Conservation (phyloP, 495 filamentous ascomycete species). For the Aspergillus mulundensis region DNA sequence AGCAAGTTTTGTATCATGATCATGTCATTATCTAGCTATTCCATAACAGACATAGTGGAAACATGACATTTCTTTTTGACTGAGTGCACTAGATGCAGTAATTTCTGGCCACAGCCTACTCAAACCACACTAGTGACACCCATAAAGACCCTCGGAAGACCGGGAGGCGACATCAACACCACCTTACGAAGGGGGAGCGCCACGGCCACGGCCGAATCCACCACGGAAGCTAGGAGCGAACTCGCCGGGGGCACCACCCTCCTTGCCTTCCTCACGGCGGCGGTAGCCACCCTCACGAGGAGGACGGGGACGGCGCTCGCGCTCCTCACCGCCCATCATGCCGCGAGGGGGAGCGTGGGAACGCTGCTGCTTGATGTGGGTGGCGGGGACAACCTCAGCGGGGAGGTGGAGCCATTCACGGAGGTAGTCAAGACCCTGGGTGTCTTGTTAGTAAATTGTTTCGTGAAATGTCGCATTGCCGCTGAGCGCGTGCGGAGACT, state of each 20-base stretch:
- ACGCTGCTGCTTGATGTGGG: conserved; percentile 99
- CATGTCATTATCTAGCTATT: conserved; percentile 35
- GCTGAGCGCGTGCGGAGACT: neutral
- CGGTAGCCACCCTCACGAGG: conserved; percentile 93
- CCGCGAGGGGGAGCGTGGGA: conserved; percentile 96
- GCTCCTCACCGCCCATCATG: conserved; percentile 94
- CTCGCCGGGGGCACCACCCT: conserved; percentile 90
- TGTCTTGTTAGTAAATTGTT: neutral
- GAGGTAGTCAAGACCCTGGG: conserved; percentile 92
- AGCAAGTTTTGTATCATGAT: conserved; percentile 13
- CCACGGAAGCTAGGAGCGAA: conserved; percentile 96
- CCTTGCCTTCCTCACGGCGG: conserved; percentile 86
- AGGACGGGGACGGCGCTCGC: conserved; percentile 73
- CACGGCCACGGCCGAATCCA: conserved; percentile 89
- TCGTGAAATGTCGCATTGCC: too few relatives aligned
- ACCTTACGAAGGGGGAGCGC: conserved; percentile 54
- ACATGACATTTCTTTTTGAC: conserved; percentile 26
- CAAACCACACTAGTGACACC: conserved; percentile 30
- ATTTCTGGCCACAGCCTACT: conserved; percentile 33
- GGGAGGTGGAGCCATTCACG: conserved; percentile 99
- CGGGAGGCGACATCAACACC: conserved; percentile 32
- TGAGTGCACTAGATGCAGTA: conserved; percentile 26
- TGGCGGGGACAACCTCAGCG: conserved; percentile 98
- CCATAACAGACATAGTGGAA: conserved; percentile 24
- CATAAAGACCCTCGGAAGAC: conserved; percentile 32